These are phyloP conservation scores for Psidium friedrichsthalianum DNA, from an alignment of 345 rosid species.

Conservation along the genomic window DNA sequence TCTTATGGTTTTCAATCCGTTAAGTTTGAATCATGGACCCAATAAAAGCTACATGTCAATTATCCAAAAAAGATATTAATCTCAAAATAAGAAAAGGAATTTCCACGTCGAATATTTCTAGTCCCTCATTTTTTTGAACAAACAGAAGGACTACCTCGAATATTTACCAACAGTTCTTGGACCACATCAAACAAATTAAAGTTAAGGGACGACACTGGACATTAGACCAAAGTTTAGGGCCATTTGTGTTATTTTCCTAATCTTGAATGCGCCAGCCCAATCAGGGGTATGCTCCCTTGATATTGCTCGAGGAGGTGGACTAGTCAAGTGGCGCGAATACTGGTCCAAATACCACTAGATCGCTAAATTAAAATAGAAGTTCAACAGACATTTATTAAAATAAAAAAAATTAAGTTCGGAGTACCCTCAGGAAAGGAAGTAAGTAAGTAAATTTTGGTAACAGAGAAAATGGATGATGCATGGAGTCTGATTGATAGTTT, in stretches of 20 bases:
- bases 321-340: neutral
- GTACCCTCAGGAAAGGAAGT: neutral
- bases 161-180: too few species aligned
- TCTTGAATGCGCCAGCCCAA: neutral
- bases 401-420: neutral
- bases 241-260: too few species aligned
- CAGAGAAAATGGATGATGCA: neutral
- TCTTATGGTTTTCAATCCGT: neutral
- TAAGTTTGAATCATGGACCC: neutral
- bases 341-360: too few species aligned
- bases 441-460: neutral
- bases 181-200: too few species aligned
- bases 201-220: too few species aligned
- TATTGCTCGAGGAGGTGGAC: neutral
- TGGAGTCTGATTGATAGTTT: neutral
- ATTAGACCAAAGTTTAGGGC: too few species aligned
- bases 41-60: neutral
- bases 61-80: neutral
- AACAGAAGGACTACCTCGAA: neutral
- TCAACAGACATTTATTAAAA: neutral
- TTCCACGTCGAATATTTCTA: too few species aligned
- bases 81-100: too few species aligned
- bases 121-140: neutral
- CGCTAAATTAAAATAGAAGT: too few species aligned
- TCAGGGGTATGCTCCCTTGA: neutral